These are phyloP conservation scores for Prunus persica DNA, from an alignment of 306 rosid genomes.

Conservation along the genomic window DNA sequence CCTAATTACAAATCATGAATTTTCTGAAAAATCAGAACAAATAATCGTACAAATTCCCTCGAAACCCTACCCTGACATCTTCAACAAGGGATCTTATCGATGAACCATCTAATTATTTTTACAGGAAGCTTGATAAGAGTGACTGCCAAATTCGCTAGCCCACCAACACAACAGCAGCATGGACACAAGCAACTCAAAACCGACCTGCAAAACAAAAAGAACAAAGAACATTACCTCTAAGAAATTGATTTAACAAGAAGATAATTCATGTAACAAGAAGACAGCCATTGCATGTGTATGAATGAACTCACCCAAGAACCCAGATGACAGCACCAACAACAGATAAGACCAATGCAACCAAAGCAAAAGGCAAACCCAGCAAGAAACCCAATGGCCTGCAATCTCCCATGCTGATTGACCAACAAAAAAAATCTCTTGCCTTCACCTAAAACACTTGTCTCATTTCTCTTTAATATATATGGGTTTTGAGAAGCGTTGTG, in stretches of 20 bases:
- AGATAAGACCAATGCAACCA: constrained; percentile 59
- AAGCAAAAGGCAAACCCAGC: constrained; percentile 77
- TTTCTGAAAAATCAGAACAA: background rate
- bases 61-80: background rate
- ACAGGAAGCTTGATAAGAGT: constrained; percentile 72
- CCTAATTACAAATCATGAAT: too few species aligned
- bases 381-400: constrained; percentile 85
- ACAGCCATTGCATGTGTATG: background rate
- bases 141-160: constrained; percentile 69
- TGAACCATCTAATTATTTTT: constrained; percentile 57
- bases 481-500: background rate
- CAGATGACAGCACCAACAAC: constrained; percentile 71
- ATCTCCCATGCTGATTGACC: constrained; percentile 37
- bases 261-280: background rate
- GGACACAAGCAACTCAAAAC: constrained; percentile 83
- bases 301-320: constrained; percentile 58
- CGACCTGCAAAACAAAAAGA: constrained; percentile 37
- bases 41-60: background rate
- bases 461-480: too few species aligned
- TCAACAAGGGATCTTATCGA: constrained; percentile 65
- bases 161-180: constrained; percentile 64
- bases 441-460: background rate
- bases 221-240: background rate
- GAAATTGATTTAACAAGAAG: background rate
- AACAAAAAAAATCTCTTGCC: background rate